Conservation (phyloP, 176 grass and related monocot genomes). For the Dactylis glomerata region DNA sequence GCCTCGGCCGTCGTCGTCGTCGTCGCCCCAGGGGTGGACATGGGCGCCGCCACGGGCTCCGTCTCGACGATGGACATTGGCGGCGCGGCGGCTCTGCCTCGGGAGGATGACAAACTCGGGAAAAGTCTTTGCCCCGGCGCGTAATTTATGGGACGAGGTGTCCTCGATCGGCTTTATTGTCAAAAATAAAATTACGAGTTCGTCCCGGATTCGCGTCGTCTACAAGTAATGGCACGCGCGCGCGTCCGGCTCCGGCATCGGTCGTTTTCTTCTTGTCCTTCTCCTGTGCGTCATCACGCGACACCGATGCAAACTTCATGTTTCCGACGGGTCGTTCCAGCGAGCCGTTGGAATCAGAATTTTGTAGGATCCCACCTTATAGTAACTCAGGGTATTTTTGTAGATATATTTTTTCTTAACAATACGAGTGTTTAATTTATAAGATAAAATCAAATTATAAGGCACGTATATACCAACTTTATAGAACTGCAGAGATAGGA, state of each 20-base stretch:
- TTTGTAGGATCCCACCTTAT: too few relatives aligned
- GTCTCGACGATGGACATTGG: constrained; percentile 26
- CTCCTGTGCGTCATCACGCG: background rate
- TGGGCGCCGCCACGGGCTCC: background rate
- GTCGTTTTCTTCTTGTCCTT: background rate
- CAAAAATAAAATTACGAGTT: background rate
- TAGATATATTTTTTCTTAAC: too few relatives aligned
- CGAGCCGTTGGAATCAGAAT: background rate
- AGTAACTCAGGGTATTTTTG: too few relatives aligned
- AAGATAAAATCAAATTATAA: too few relatives aligned
- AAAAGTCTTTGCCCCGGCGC: background rate
- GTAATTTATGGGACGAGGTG: background rate
- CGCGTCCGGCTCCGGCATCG: background rate
- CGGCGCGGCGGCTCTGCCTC: background rate
- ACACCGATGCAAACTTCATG: background rate
- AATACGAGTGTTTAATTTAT: too few relatives aligned
- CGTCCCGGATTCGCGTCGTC: background rate
- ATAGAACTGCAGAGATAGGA: too few relatives aligned
- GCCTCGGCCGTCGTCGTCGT: background rate
- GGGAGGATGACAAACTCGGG: background rate
- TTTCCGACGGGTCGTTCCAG: background rate
- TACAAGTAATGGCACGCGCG: background rate
- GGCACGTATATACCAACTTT: too few relatives aligned
- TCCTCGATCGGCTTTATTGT: background rate
- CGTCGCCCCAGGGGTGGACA: background rate